Base-by-base conservation (phyloP, 169 alveolate genomes). In the Cryptosporidium muris region DNA sequence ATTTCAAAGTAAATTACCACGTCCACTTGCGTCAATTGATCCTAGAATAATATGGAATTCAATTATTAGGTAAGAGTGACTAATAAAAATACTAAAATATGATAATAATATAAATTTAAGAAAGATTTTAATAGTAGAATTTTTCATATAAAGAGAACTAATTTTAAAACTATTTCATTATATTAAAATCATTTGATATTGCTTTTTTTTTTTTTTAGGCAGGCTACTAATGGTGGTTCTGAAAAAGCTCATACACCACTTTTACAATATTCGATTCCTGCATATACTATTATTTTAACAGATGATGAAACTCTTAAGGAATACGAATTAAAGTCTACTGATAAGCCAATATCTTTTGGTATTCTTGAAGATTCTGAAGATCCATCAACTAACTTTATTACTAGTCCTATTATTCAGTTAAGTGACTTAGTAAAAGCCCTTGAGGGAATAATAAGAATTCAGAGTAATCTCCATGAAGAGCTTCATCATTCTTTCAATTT, bases 391-490 rank as follows among this genome's bases (percentile, higher is more conserved):
- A 37, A 67, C 34, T 74, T 74, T 54, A 54, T 74, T 7, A 58
- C 85, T 9, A 40, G 43, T 43, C 45, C 36, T 56, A 60, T 68
- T 43, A 74, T 74, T n/a, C 68, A 49, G 45, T 16, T 43, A 42
- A 25, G 16, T 43, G 85, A 74, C 0, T 43, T 74, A 25, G 43
- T 47, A 34, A 74, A 53, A 48, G 16, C 60, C 60, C 43, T 74
- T 40, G 85, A 74, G 16, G 85, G 85, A 2, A 47, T 74, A 34
- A 51, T 58, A n/a, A 74, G 60, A 25, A 74, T 74, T 56, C 66
- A 56, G 60, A 74, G 85, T 74, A 74, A 74, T 64, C 62, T 74
- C 8, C 85, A 74, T 58, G 68, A 74, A 12, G 85, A 74, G 34
- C 36, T 74, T 42, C 66, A 74, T 36, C 85, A 49, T 40, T 74